Conservation (phyloP, 108 stramenopile species). For the Cyclotella baltica region DNA sequence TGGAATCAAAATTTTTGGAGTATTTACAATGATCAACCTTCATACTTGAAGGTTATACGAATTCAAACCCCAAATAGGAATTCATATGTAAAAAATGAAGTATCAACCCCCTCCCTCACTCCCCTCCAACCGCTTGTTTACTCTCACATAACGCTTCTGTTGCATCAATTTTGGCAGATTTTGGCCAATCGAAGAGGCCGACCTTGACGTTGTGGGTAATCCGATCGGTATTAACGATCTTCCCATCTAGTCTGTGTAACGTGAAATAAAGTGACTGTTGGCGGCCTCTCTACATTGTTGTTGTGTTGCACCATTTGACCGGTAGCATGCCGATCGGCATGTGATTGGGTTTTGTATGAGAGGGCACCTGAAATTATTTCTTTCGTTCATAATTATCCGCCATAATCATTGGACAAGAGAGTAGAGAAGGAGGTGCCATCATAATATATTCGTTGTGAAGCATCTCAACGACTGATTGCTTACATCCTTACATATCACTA, state of each 20-base stretch:
- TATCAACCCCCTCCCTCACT: background rate
- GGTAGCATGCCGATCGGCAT: slow-evolving; percentile 6
- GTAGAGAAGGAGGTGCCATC: background rate
- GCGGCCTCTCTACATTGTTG: background rate
- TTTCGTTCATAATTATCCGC: background rate
- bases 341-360: background rate
- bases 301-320: no score
- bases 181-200: background rate
- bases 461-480: background rate
- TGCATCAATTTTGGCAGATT: slow-evolving; percentile 3
- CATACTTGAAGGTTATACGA: background rate
- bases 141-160: background rate
- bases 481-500: no score
- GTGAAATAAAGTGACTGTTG: slow-evolving; percentile 3
- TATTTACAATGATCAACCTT: background rate
- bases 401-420: slow-evolving; percentile 2
- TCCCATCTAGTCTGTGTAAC: background rate
- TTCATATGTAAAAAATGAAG: background rate
- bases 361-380: background rate
- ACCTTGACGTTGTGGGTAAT: background rate
- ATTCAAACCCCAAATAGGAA: background rate
- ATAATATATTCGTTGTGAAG: background rate
- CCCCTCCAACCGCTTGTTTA: background rate
- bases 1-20: background rate
- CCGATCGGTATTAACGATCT: background rate